A percentile compares a stretch with the other conserved stretches of the same genome.
phyloP scores from a whole-genome alignment of 495 filamentous ascomycete genomes.

The Pyrenula massariospora region DNA sequence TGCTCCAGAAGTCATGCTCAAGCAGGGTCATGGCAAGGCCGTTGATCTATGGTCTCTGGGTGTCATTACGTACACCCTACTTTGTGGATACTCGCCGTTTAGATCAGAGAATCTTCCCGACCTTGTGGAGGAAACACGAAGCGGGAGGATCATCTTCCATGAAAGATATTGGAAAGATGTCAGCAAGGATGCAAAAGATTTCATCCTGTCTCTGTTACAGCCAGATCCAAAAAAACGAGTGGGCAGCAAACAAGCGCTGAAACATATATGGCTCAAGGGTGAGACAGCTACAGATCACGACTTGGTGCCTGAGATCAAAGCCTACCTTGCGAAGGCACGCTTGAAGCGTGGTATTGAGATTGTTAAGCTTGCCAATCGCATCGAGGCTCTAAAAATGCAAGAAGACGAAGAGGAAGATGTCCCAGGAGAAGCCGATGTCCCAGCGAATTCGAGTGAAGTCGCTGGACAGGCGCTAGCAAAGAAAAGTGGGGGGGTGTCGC shows the following conservation, averaged over 20 bases:
- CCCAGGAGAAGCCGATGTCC: conserved; percentile 25
- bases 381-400: conserved; percentile 91
- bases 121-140: conserved; percentile 88
- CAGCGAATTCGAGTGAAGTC: conserved; percentile 16
- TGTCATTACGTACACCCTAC: conserved; percentile 98
- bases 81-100: conserved; percentile 98
- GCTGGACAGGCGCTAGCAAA: conserved; percentile 5
- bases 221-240: conserved; percentile 66
- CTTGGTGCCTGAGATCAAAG: conserved; percentile 90
- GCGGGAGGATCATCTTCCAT: conserved; percentile 88
- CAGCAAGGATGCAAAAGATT: conserved; percentile 89
- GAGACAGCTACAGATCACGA: conserved; percentile 87
- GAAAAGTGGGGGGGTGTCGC: conserved; percentile 3
- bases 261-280: conserved; percentile 84
- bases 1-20: conserved; percentile 96
- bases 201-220: conserved; percentile 75
- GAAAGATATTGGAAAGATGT: conserved; percentile 98
- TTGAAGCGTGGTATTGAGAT: conserved; percentile 91
- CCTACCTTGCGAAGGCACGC: conserved; percentile 83
- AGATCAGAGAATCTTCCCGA: conserved; percentile 86
- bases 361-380: conserved; percentile 93
- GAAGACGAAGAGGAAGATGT: conserved; percentile 77
- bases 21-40: conserved; percentile 94
- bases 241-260: conserved; percentile 70
- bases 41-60: conserved; percentile 99